Conservation (phyloP, 2,329 filamentous ascomycete genomes). For the Venturia carpophila region DNA sequence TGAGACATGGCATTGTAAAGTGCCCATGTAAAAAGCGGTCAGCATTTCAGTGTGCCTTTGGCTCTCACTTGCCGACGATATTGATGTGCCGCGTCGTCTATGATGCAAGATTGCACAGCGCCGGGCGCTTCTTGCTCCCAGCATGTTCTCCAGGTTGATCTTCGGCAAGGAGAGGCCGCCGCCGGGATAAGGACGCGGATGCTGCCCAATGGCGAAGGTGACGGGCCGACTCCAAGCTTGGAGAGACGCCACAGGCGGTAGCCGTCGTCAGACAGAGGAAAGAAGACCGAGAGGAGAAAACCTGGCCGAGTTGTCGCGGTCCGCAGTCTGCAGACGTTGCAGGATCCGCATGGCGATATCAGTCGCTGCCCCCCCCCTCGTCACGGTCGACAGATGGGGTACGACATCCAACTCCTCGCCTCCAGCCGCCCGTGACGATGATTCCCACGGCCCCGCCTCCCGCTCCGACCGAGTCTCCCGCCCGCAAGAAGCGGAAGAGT, state of each 20-base stretch:
- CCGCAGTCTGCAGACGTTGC: neutral
- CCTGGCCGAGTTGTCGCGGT: neutral
- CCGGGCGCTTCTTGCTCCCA: neutral
- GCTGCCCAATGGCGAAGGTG: neutral
- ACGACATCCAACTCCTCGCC: neutral
- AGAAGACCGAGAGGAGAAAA: slow-evolving; percentile 1
- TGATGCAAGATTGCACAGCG: neutral
- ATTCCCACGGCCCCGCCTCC: neutral
- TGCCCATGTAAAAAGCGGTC: neutral
- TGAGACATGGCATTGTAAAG: neutral
- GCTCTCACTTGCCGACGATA: neutral
- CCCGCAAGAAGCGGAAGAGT: slow-evolving; percentile 33
- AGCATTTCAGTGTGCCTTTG: neutral
- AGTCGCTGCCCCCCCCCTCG: neutral
- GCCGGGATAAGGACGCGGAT: neutral
- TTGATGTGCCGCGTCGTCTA: neutral
- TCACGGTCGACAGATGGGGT: neutral
- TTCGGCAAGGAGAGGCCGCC: neutral
- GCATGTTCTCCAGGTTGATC: slow-evolving; percentile 12
- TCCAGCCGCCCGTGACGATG: neutral
- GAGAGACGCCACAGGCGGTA: neutral
- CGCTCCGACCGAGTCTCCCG: slow-evolving; percentile 22
- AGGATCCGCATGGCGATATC: neutral
- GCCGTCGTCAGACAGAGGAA: neutral
- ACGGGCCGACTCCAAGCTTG: slow-evolving; percentile 3